Evolutionary conservation across 495 filamentous ascomycete genomes (phyloP).

Genomic region (Xylaria telfairii): DNA sequence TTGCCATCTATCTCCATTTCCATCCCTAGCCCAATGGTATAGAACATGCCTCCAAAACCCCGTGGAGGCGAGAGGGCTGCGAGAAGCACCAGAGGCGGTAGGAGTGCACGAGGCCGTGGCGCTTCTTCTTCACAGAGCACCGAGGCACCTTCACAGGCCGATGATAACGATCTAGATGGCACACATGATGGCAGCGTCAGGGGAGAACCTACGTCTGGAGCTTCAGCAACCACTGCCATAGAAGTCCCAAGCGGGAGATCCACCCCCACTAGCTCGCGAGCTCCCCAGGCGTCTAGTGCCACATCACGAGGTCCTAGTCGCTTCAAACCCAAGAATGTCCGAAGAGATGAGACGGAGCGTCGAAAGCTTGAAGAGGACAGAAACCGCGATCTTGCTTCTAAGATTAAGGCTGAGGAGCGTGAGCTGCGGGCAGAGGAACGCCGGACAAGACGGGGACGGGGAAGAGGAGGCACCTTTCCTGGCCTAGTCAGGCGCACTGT

Average conservation of each 20-base stretch:
- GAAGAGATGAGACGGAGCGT: slow-evolving; percentile 51
- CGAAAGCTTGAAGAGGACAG: slow-evolving; percentile 46
- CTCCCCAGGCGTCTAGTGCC: slow-evolving; percentile 29
- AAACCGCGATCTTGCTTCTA: slow-evolving; percentile 34
- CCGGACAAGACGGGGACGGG: slow-evolving; percentile 44
- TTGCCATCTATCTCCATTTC: neutral
- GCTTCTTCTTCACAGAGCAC: slow-evolving; percentile 26
- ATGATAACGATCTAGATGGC: slow-evolving; percentile 10
- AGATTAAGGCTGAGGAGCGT: slow-evolving; percentile 39
- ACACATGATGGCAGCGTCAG: slow-evolving; percentile 19
- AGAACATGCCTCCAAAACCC: slow-evolving; percentile 34
- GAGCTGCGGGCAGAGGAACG: slow-evolving; percentile 44
- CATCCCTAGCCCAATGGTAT: slow-evolving; percentile 21
- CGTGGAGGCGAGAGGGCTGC: slow-evolving; percentile 28
- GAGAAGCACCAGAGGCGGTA: slow-evolving; percentile 31
- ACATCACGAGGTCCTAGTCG: slow-evolving; percentile 31
- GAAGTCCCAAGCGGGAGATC: slow-evolving; percentile 10
- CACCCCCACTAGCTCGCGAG: slow-evolving; percentile 18
- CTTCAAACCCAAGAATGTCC: slow-evolving; percentile 51
- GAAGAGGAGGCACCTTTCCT: slow-evolving; percentile 39
- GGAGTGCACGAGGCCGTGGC: slow-evolving; percentile 27
- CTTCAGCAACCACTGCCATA: slow-evolving; percentile 8
- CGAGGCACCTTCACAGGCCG: slow-evolving; percentile 22
- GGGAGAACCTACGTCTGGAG: slow-evolving; percentile 12
- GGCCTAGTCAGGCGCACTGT: slow-evolving; percentile 44